Evolutionary conservation across 257 asterid genomes (phyloP).

Genomic region (Verbena officinalis): DNA sequence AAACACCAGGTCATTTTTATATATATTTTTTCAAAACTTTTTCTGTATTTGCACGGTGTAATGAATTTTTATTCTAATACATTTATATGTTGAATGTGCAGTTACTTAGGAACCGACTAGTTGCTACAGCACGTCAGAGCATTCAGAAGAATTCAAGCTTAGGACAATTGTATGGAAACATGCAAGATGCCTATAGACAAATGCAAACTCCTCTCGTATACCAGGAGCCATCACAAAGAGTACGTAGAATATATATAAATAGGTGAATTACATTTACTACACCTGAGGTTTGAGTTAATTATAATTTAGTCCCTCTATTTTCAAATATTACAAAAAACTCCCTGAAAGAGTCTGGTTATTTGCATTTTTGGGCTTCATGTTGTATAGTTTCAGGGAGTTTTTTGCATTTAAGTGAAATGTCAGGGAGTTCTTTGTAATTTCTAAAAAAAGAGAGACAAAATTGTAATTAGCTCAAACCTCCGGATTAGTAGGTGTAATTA

Average conservation of each 20-base stretch:
- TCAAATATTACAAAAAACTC: too few species aligned
- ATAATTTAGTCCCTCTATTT: too few species aligned
- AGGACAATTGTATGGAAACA: conserved; percentile 77
- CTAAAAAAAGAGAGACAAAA: too few species aligned
- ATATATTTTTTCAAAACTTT: not conserved
- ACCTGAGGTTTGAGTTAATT: too few species aligned
- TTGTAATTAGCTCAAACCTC: too few species aligned
- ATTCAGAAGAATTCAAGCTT: conserved; percentile 70
- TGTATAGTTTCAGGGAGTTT: too few species aligned
- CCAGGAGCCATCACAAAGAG: conserved; percentile 64
- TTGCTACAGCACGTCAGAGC: conserved; percentile 67
- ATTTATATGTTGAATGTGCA: conserved; percentile 29
- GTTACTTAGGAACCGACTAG: conserved; percentile 79
- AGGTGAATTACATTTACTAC: too few species aligned
- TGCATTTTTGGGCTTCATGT: too few species aligned
- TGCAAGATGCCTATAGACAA: conserved; percentile 87
- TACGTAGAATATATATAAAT: conserved; percentile 38
- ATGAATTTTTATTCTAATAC: not conserved
- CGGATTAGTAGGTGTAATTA: too few species aligned
- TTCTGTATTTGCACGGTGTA: not conserved
- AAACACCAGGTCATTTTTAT: conserved; percentile 78
- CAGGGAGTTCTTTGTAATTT: too few species aligned
- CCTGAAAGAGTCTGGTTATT: too few species aligned
- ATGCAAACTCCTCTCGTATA: conserved; percentile 90
- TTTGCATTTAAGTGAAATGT: too few species aligned